Conservation (phyloP, 192 early-diverging fungal genomes). For the Coemansia sp. region DNA sequence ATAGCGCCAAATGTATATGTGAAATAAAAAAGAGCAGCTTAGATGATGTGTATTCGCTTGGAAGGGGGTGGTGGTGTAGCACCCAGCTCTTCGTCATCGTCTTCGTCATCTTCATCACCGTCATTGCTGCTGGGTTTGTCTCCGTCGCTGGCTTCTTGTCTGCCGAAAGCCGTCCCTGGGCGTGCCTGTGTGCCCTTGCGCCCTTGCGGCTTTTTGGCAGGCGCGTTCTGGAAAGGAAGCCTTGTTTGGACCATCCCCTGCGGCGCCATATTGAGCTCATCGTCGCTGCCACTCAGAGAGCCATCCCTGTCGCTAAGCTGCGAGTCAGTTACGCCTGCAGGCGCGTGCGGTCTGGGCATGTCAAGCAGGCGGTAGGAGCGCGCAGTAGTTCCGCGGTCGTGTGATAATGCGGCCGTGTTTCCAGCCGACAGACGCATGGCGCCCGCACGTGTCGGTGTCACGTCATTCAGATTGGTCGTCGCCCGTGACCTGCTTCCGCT, state of each 20-base stretch:
- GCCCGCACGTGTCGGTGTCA: constrained; percentile 2
- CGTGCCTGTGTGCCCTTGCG: neutral
- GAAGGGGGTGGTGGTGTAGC: constrained; percentile 51
- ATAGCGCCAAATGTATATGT: too few species aligned
- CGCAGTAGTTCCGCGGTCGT: neutral
- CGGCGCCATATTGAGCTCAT: constrained; percentile 12
- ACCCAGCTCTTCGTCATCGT: constrained; percentile 41
- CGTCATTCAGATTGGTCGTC: neutral
- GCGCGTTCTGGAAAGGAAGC: constrained; percentile 17
- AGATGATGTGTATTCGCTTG: constrained; percentile 34
- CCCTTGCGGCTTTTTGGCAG: neutral
- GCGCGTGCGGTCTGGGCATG: constrained; percentile 48
- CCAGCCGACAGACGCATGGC: neutral
- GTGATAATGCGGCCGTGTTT: neutral
- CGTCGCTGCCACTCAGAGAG: neutral
- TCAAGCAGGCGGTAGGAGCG: constrained; percentile 39
- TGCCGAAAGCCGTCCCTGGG: too few species aligned
- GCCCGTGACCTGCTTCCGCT: neutral
- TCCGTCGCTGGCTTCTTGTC: neutral
- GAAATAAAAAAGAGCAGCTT: neutral
- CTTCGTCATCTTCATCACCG: constrained; percentile 8
- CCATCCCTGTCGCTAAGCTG: constrained; percentile 5
- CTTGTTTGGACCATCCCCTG: constrained; percentile 39
- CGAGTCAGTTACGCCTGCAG: constrained; percentile 44
- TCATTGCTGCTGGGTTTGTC: neutral